Evolutionary conservation across 1,284 basidiomycete species (phyloP), one percentile per base, ranked within the genome.

Genomic region (Xerocomus nothofagi): DNA sequence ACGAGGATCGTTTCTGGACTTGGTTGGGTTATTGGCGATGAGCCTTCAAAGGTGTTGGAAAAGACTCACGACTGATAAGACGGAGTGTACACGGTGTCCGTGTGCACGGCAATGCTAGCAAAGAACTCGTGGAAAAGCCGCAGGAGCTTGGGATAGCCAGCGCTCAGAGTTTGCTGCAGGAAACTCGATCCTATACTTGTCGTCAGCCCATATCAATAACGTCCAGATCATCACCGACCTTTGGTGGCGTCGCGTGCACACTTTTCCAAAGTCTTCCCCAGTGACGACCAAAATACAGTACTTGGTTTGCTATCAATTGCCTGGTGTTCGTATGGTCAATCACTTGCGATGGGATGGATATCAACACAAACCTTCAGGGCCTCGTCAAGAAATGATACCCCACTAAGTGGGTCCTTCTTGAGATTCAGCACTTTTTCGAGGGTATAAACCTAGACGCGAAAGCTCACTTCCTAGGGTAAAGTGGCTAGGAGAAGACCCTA

Each of bases 51-150:
- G 23, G 37, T 30, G 26, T 5, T 20, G 41, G 20, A 27, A 53
- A 40, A 41, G 27, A 58, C 69, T 43, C 47, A 91, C 91, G 91
- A 94, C 71, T 98, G 95, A 44, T 88, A 79, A 6, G 80, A 76
- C 42, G 84, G 79, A 0, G 84, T 86, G 66, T 98, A 98, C 4
- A 90, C 75, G 0, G 95, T 96, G 65, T 98, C 94, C 0, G 95
- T 97, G 61, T 97, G 91, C 5, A 97, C 86, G 1, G 92, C 84
- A 42, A 98, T 94, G 67, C 94, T 94, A 17, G 88, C 84, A 65
- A 98, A 98, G 70, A 98, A 96, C 34, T 94, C 93, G 48, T 98
- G 94, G 69, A 98, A 94, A 11, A 97, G 76, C 12, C 96, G 81
- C 7, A 98, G 68, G 4, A 98, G 74, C 43, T 82, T 81, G 1